Percentiles rank a stretch among this genome's conserved stretches.
phyloP scores from a whole-genome alignment of 129 eudicot genomes.

The Glebionis coronaria region DNA sequence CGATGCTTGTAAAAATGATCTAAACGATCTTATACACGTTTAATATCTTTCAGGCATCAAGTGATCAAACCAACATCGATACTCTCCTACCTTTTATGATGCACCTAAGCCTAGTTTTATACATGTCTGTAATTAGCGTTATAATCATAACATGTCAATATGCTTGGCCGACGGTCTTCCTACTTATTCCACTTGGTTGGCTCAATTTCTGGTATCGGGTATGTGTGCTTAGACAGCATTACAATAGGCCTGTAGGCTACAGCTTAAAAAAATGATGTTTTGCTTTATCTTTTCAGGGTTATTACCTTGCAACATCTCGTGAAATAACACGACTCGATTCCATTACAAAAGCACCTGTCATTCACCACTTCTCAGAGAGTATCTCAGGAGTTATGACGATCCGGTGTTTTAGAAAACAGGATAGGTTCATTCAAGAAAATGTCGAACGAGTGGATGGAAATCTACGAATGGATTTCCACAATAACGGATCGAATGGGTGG shows the following conservation, averaged over 20 bases:
- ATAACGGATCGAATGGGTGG: constrained; percentile 66
- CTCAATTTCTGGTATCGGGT: constrained; percentile 81
- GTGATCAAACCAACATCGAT: constrained; percentile 67
- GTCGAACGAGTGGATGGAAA: constrained; percentile 51
- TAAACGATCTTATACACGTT: background rate
- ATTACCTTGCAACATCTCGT: constrained; percentile 65
- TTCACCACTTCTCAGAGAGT: constrained; percentile 70
- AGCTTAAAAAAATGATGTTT: constrained; percentile 1
- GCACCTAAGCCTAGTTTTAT: constrained; percentile 43
- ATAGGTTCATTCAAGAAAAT: constrained; percentile 46
- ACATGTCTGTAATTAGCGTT: constrained; percentile 48
- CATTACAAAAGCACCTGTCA: constrained; percentile 69
- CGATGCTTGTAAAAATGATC: too few species aligned
- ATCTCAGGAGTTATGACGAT: constrained; percentile 67
- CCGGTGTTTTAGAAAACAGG: constrained; percentile 54
- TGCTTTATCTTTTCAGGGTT: constrained; percentile 37
- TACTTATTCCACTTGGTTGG: constrained; percentile 62
- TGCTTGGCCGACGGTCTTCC: constrained; percentile 70
- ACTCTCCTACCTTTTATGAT: constrained; percentile 49
- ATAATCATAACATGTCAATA: constrained; percentile 55
- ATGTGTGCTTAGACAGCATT: background rate
- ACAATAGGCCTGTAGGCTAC: too few species aligned
- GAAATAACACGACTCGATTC: constrained; percentile 66
- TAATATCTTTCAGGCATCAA: constrained; percentile 54
- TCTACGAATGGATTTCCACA: constrained; percentile 66